Evolutionary conservation across 768 basidiomycete genomes (phyloP).

Genomic region (Russula sp.): DNA sequence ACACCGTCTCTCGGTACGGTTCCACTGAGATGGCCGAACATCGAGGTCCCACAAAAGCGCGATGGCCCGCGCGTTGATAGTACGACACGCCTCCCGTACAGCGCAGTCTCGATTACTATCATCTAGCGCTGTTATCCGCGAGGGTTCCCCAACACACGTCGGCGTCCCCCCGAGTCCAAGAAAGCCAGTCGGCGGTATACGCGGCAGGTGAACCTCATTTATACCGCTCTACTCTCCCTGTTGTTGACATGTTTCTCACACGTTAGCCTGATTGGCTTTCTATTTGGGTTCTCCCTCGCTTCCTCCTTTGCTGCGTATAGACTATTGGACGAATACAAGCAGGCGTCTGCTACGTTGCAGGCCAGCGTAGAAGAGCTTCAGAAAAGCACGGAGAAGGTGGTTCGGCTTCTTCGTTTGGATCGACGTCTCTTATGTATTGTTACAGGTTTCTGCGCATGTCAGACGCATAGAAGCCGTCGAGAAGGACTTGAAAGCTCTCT

Average conservation of each 20-base stretch:
- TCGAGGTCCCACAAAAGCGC: constrained; percentile 3
- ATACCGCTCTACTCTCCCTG: background rate
- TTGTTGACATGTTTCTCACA: background rate
- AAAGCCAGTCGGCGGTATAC: constrained; percentile 62
- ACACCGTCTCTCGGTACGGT: background rate
- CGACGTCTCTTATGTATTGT: background rate
- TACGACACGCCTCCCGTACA: constrained; percentile 1
- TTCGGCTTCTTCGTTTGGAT: constrained; percentile 1
- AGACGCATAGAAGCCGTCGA: constrained; percentile 80
- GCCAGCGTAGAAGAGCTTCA: constrained; percentile 84
- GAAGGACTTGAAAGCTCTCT: constrained; percentile 75
- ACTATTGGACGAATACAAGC: constrained; percentile 84
- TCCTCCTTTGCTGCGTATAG: constrained; percentile 83
- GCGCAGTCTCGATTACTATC: constrained; percentile 34
- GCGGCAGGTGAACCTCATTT: constrained; percentile 33
- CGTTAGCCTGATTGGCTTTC: constrained; percentile 71
- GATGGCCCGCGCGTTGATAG: constrained; percentile 23
- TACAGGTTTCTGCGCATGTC: constrained; percentile 75
- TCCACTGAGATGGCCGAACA: background rate
- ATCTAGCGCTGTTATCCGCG: constrained; percentile 36
- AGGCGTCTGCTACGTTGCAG: constrained; percentile 79
- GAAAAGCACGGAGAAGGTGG: constrained; percentile 72
- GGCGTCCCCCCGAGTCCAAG: constrained; percentile 51
- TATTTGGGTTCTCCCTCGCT: constrained; percentile 86
- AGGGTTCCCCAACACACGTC: constrained; percentile 39